A percentile compares a stretch with the other conserved stretches of the same genome.
Evolutionary conservation across 2,329 filamentous ascomycete species (phyloP).

Genomic region (Eurotiales sp.): DNA sequence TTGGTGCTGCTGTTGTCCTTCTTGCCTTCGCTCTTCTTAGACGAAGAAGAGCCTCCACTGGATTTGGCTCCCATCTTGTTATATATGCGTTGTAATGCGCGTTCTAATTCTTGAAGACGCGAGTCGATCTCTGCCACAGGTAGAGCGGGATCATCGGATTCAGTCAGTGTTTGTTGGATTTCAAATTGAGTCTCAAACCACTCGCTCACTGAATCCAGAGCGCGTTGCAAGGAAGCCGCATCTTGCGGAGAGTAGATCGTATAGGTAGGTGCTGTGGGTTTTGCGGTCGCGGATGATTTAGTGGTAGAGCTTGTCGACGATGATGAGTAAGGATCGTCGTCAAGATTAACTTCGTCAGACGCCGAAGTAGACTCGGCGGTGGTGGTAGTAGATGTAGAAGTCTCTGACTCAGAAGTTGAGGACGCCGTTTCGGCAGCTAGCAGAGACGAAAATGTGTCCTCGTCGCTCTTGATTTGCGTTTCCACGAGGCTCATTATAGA

Average conservation of each 20-base stretch:
- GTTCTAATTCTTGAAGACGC: constrained; percentile 67
- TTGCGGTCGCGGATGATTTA: constrained; percentile 29
- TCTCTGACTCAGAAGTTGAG: constrained; percentile 29
- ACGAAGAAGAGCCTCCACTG: constrained; percentile 49
- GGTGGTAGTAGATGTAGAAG: constrained; percentile 47
- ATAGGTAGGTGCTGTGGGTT: constrained; percentile 50
- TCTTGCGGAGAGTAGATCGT: constrained; percentile 72
- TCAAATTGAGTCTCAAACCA: constrained; percentile 74
- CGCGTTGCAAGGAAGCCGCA: constrained; percentile 60
- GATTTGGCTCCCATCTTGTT: constrained; percentile 56
- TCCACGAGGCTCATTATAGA: constrained; percentile 68
- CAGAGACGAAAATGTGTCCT: constrained; percentile 55
- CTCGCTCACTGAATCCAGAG: constrained; percentile 58
- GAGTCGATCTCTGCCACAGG: constrained; percentile 66
- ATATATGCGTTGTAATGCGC: constrained; percentile 33
- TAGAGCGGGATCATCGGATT: constrained; percentile 71
- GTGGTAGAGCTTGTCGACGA: constrained; percentile 35
- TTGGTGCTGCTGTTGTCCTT: constrained; percentile 20
- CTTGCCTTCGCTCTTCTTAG: constrained; percentile 41
- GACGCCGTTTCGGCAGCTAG: constrained; percentile 42
- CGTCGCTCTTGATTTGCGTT: constrained; percentile 69
- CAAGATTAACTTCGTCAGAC: constrained; percentile 57
- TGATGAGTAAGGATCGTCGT: constrained; percentile 65
- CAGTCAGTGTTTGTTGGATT: constrained; percentile 66
- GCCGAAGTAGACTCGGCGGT: constrained; percentile 29